Evolutionary conservation across 345 rosid species (phyloP).

Genomic region (Gossypium arboreum): DNA sequence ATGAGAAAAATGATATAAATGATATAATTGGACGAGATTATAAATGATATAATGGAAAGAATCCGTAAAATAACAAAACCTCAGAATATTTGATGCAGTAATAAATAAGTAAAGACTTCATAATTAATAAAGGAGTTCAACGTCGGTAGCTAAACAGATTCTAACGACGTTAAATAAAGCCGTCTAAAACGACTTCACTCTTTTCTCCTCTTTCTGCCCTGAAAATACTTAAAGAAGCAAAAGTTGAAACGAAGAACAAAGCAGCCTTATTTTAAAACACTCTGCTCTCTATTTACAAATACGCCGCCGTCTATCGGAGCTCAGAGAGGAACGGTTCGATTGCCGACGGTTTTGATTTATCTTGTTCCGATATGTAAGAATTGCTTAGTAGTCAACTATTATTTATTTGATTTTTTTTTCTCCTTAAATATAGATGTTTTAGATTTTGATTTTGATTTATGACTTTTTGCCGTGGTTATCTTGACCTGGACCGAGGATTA

Average conservation of each 20-base stretch:
- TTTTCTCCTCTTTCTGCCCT: slow-evolving; percentile 25
- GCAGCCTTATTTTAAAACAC: background rate
- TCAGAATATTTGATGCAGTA: too few relatives aligned
- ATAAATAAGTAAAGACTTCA: too few relatives aligned
- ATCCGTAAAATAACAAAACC: too few relatives aligned
- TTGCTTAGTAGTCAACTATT: too few relatives aligned
- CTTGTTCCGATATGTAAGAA: too few relatives aligned
- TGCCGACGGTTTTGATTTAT: slow-evolving; percentile 11
- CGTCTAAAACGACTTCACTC: slow-evolving; percentile 58
- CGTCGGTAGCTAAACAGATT: slow-evolving; percentile 4
- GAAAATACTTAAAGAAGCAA: slow-evolving; percentile 11
- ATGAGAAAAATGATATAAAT: too few relatives aligned
- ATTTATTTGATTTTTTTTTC: background rate
- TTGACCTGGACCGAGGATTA: slow-evolving; percentile 18
- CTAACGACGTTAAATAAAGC: slow-evolving; percentile 44
- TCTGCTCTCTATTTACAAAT: background rate
- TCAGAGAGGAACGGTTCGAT: slow-evolving; percentile 19
- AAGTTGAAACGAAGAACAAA: background rate
- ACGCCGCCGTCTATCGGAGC: background rate
- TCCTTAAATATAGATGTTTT: background rate
- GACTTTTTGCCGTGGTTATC: slow-evolving; percentile 15
- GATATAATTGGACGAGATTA: too few relatives aligned
- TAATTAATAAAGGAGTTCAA: background rate
- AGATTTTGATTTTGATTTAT: slow-evolving; percentile 16
- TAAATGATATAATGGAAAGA: too few relatives aligned